Evolutionary conservation across 768 basidiomycete species (phyloP).

Genomic region (Porphyrellus cyaneotinctus): DNA sequence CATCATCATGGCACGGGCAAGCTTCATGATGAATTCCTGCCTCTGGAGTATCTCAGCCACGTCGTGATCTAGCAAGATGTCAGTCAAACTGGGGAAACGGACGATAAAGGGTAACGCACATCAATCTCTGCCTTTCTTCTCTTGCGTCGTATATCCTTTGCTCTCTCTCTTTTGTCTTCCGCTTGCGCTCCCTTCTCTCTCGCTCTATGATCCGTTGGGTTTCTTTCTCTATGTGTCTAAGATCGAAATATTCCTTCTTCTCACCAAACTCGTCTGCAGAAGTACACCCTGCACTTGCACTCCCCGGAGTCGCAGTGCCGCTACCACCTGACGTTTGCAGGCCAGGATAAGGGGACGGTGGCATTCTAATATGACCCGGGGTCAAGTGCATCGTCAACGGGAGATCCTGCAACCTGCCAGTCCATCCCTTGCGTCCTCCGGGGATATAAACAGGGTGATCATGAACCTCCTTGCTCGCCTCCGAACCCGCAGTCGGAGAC

Average conservation of each 20-base stretch:
- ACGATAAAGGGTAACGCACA: constrained; percentile 40
- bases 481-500: constrained; percentile 13
- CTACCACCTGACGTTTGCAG: constrained; percentile 16
- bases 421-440: constrained; percentile 30
- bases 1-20: constrained; percentile 85
- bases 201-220: constrained; percentile 16
- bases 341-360: constrained; percentile 11
- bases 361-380: constrained; percentile 9
- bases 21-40: constrained; percentile 82
- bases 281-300: constrained; percentile 15
- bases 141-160: constrained; percentile 46
- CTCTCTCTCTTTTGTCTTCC: constrained; percentile 29
- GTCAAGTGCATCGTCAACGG: constrained; percentile 27
- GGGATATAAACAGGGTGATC: neutral
- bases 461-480: neutral
- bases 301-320: constrained; percentile 14
- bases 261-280: constrained; percentile 20
- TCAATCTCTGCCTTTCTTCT: constrained; percentile 74
- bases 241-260: constrained; percentile 29
- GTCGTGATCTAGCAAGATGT: constrained; percentile 56
- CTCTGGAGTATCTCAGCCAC: constrained; percentile 78
- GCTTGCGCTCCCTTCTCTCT: constrained; percentile 35
- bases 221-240: constrained; percentile 28
- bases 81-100: neutral
- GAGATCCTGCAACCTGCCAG: constrained; percentile 38